Evolutionary conservation across 129 eudicot genomes (phyloP).

Genomic region (Flaveria brownii): DNA sequence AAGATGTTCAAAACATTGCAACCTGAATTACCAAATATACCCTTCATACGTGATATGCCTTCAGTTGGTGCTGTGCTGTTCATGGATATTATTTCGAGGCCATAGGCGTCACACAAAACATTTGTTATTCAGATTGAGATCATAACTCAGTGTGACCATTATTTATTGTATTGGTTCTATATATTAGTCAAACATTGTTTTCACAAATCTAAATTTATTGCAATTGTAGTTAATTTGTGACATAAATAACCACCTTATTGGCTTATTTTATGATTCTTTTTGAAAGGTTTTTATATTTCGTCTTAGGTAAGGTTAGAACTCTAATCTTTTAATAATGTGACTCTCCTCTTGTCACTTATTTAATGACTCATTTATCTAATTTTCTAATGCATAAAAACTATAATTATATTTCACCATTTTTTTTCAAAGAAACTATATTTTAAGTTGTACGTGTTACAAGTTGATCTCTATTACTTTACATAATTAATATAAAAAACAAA

Average conservation of each 20-base stretch:
- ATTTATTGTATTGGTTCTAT: not conserved
- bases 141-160: not conserved
- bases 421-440: too few species aligned
- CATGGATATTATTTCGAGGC: not conserved
- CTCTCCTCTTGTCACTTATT: too few species aligned
- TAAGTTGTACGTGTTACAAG: not conserved
- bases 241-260: not conserved
- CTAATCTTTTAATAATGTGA: too few species aligned
- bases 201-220: constrained; percentile 7
- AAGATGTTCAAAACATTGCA: constrained; percentile 2
- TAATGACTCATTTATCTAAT: not conserved
- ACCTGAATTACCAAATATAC: not conserved
- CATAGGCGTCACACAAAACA: not conserved
- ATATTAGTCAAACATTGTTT: constrained; percentile 4
- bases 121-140: not conserved
- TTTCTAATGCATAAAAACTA: not conserved
- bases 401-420: too few species aligned
- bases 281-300: too few species aligned
- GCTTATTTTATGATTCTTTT: not conserved
- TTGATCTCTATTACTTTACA: not conserved
- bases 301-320: too few species aligned
- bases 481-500: too few species aligned
- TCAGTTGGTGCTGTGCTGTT: not conserved
- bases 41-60: not conserved
- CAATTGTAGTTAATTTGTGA: not conserved